Conservation (phyloP, 768 basidiomycete genomes). For the Crassisporium funariophilum region DNA sequence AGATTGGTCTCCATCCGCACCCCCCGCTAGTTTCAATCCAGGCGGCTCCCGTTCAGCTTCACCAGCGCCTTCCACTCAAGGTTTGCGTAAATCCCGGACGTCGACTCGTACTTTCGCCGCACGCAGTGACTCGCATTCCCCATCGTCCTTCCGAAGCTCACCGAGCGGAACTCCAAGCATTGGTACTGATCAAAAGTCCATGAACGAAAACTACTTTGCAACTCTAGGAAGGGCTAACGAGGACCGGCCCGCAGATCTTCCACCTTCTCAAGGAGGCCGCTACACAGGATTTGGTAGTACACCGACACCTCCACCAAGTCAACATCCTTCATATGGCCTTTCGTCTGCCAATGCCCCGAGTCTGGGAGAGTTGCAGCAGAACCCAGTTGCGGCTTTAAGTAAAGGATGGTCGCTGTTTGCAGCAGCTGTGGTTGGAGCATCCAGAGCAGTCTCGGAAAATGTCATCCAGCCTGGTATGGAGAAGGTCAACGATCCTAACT, state of each 20-base stretch:
- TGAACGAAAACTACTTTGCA: constrained; percentile 89
- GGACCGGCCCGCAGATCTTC: constrained; percentile 71
- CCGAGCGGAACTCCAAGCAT: constrained; percentile 47
- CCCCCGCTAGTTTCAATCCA: constrained; percentile 54
- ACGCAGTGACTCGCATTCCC: constrained; percentile 60
- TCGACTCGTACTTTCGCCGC: constrained; percentile 55
- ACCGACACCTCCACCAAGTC: constrained; percentile 57
- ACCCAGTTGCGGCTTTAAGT: constrained; percentile 80
- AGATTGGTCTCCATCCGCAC: constrained; percentile 76
- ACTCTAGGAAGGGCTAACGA: constrained; percentile 83
- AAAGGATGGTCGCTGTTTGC: constrained; percentile 99
- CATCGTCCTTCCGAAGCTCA: constrained; percentile 48
- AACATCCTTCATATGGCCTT: constrained; percentile 69
- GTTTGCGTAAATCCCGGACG: constrained; percentile 85
- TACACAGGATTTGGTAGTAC: constrained; percentile 94
- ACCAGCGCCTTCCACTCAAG: constrained; percentile 73
- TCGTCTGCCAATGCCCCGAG: constrained; percentile 83
- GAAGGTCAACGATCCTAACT: constrained; percentile 75
- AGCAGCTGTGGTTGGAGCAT: constrained; percentile 78
- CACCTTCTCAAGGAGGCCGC: constrained; percentile 91
- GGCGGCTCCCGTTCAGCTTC: constrained; percentile 42
- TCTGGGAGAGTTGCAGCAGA: constrained; percentile 80
- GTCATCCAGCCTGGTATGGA: constrained; percentile 91
- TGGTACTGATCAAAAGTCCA: constrained; percentile 62
- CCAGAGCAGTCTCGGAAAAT: constrained; percentile 76